phyloP scores from a whole-genome alignment of 257 asterid species.

The Eucommia ulmoides region DNA sequence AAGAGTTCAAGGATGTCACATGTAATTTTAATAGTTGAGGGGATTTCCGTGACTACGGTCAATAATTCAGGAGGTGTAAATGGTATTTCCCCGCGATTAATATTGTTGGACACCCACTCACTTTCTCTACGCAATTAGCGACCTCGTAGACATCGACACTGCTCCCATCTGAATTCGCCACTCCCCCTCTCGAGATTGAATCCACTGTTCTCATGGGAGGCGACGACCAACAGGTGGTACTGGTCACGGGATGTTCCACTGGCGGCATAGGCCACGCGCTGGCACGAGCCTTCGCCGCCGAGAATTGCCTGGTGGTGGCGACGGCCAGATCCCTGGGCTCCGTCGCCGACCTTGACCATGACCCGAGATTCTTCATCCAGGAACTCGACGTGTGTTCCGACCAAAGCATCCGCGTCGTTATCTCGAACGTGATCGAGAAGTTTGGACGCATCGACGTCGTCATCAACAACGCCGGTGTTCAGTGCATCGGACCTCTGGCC shows the following conservation, averaged over 20 bases:
- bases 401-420: slow-evolving; percentile 46
- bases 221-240: slow-evolving; percentile 42
- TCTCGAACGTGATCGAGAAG: slow-evolving; percentile 45
- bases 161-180: too few species aligned
- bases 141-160: too few species aligned
- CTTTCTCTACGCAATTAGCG: too few species aligned
- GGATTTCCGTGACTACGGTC: too few species aligned
- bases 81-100: too few species aligned
- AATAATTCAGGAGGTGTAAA: too few species aligned
- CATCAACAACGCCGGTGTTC: slow-evolving; percentile 90
- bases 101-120: too few species aligned
- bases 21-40: too few species aligned
- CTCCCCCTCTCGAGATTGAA: too few species aligned
- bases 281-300: slow-evolving; percentile 63
- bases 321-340: slow-evolving; percentile 70
- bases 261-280: slow-evolving; percentile 95
- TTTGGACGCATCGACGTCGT: slow-evolving; percentile 70
- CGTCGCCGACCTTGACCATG: slow-evolving; percentile 43
- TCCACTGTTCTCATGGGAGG: slow-evolving; percentile 7
- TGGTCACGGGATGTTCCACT: slow-evolving; percentile 70
- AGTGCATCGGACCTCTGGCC: slow-evolving; percentile 80
- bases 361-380: slow-evolving; percentile 58
- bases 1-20: too few species aligned
- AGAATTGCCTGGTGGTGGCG: slow-evolving; percentile 73
- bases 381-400: slow-evolving; percentile 70